Evolutionary conservation across 164 flowering plant species (phyloP), one percentile per base, ranked within the genome.

Genomic region (Macadamia integrifolia): DNA sequence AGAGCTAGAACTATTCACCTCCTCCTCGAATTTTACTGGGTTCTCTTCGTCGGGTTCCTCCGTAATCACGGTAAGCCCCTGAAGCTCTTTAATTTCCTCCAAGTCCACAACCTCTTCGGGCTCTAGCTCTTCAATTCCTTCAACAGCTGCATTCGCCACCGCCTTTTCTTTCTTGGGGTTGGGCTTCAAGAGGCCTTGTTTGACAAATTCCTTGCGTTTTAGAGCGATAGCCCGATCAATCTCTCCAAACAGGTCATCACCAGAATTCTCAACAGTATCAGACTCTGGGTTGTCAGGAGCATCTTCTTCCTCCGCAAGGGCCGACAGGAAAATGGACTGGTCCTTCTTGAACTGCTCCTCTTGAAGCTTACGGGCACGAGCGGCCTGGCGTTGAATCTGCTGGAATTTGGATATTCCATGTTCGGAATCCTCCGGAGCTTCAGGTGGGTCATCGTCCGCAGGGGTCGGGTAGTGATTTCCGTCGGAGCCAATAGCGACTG

Each of bases 401-500:
- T 86, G 78, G 76, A 88, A 88, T 69, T 80, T 88, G 60, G 86
- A 81, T 17, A 94, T 81, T 0, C 98, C 98, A 44, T 91, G 98
- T 18, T 62, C 81, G 10, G 91, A 65, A 68, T 92, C 97, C 60
- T 94, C 99, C 0, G 88, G 84, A 12, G 93, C 92, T 71, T 94
- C 99, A 0, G 97, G 97, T 6, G 97, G 99, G 80, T 94, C 97
- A 64, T 88, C 86, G 55, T 86, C 96, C 0, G 90, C 52, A 0
- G 99, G 90, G 53, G 66, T 67, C 3, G 97, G 95, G 75, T 86
- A 83, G 78, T 50, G 86, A 11, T 86, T 88, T 0, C 89, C 89
- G 67, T 82, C 88, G 1, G 86, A 81, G 44, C 83, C 86, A 30
- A 85, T 75, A 62, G 88, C 89, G 1, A 71, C 12, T 18, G 70